Conservation (phyloP, 257 asterid genomes). For the Coffea canephora region DNA sequence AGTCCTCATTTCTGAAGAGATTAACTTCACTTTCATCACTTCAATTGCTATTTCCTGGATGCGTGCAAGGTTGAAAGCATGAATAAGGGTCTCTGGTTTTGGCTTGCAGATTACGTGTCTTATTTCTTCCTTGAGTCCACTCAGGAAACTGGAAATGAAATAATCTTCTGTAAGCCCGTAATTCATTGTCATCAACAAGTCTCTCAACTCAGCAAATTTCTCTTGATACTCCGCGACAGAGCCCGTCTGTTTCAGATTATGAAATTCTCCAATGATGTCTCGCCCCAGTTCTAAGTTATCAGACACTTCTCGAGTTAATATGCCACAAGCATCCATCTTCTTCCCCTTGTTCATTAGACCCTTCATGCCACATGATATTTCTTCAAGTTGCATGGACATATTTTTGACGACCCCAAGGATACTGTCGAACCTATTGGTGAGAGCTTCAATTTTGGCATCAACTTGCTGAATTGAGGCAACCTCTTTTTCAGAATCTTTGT, state of each 20-base stretch:
- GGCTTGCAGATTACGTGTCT: background rate
- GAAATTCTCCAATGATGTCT: background rate
- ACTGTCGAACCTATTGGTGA: background rate
- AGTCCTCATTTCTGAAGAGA: background rate
- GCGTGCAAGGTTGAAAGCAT: slow-evolving; percentile 7
- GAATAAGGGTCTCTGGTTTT: slow-evolving; percentile 1
- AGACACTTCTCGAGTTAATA: slow-evolving; percentile 4
- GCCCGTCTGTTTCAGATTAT: background rate
- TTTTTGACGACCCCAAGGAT: background rate
- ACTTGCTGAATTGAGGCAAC: background rate
- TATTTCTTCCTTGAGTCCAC: slow-evolving; percentile 4
- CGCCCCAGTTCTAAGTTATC: background rate
- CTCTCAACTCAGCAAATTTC: slow-evolving; percentile 6
- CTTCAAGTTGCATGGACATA: background rate
- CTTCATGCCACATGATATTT: background rate
- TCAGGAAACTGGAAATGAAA: slow-evolving; percentile 1
- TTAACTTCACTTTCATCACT: background rate
- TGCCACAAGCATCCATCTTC: background rate
- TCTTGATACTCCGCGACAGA: slow-evolving; percentile 7
- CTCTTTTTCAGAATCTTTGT: background rate
- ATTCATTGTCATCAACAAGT: background rate
- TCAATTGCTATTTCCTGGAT: background rate
- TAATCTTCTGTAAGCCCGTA: background rate
- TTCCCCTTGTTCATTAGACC: background rate
- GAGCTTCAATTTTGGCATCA: background rate